Evolutionary conservation across 2,329 filamentous ascomycete genomes (phyloP), one percentile per base, ranked within the genome.

Genomic region (Scedosporium aurantiacum): DNA sequence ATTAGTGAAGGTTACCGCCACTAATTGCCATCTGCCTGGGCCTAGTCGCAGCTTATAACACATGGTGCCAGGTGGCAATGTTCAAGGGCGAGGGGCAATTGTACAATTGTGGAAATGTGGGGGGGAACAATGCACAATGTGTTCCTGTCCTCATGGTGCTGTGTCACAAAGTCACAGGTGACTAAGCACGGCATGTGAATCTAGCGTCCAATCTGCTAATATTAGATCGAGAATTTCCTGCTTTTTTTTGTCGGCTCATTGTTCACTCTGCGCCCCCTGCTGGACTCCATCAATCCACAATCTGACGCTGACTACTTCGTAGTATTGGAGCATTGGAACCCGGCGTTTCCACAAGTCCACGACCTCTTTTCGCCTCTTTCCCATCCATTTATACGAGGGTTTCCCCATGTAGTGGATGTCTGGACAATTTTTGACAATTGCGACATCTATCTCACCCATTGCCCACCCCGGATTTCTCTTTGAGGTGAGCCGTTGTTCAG

Each of bases 401-500:
- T 54, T 21, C 50, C 50, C 43, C 25, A 10, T 50, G 21, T 7
- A 50, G 16, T 28, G 27, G 41, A 60, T 21, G 23, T 21, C 18
- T 16, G 14, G 21, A 52, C 14, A 27, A 25, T 16, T 23, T 27
- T 57, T 23, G 32, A n/a, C 27, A 37, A 37, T 25, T 10, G 47
- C 27, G 12, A 25, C 14, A 50, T 52, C 43, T 25, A 32, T 40
- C 25, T 43, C 41, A 43, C 50, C 21, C 50, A 54, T 14, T 23
- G 18, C 50, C 16, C 58, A 18, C 28, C n/a, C 43, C 58, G 58
- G 58, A 60, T 52, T 50, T 54, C 50, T 50, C 55, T 32, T 28
- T 60, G 58, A 60, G 58, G 58, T 60, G 58, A 60, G 58, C 58
- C 43, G 47, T 41, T 60, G 58, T 60, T 60, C 58, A 60, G 47